Base-by-base conservation (phyloP, 2,329 filamentous ascomycete genomes). In the Myotisia sp. region DNA sequence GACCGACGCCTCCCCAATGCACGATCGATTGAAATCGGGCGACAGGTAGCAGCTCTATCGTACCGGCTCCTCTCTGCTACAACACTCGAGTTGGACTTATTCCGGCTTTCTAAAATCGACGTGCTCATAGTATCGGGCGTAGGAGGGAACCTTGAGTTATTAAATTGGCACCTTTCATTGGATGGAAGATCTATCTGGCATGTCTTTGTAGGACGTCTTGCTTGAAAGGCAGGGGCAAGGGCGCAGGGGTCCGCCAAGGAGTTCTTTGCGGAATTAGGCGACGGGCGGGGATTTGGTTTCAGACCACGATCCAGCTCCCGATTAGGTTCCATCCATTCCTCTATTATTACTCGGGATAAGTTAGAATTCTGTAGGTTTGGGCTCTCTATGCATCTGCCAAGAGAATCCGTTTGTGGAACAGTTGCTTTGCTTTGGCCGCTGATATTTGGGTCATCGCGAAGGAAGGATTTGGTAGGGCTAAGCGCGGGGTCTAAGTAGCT, bases 51-150 rank as follows among this genome's bases (percentile, higher is more conserved):
- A 9, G 30, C 4, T 8, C 26, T 26, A 22, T 29, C 36, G 13
- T 39, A 34, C 8, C 42, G 42, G 24, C 47, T 47, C 31, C 48
- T 53, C 18, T 48, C 51, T 1, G 45, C 47, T 19, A 45, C 42
- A 33, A 54, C 52, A 32, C 55, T 60, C 13, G 50, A 46, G 27
- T 56, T 53, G 1, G 56, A 59, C 16, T 50, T 40, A 24, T 53
- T 53, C 9, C 47, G 46, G 2, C 44, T 46, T 5, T 44, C 44
- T 14, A 48, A 49, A 33, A 52, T 47, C 29, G 54, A 52, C 2
- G 56, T 60, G 29, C 54, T 59, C 58, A 61, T 60, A 2, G 58
- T 61, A 34, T 61, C 58, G 3, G 58, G 58, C 1, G 58, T 61
- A 8, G 57, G 58, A 13, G 58, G 58, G 3, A 61, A 45, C 10